phyloP scores from a whole-genome alignment of 805 yeast genomes.

The Yamadazyma akitaensis region DNA sequence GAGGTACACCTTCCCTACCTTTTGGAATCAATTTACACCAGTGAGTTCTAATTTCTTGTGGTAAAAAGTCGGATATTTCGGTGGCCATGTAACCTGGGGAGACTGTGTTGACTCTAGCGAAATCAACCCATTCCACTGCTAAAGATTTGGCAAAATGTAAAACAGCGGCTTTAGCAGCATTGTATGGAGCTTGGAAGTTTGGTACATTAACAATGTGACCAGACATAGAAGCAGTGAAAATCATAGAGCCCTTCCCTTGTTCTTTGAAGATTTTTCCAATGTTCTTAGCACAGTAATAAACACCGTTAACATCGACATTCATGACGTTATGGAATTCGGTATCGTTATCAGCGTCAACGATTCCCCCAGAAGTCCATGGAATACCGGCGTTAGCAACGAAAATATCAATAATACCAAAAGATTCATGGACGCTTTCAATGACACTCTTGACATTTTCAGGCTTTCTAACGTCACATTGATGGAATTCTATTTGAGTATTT shows the following conservation, averaged over 20 bases:
- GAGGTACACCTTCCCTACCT: slow-evolving; percentile 73
- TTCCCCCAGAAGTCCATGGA: slow-evolving; percentile 44
- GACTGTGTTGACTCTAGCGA: slow-evolving; percentile 79
- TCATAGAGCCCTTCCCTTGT: slow-evolving; percentile 74
- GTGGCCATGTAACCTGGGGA: slow-evolving; percentile 87
- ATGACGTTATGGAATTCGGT: slow-evolving; percentile 70
- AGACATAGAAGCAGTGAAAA: slow-evolving; percentile 86
- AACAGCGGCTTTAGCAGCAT: slow-evolving; percentile 83
- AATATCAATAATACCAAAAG: slow-evolving; percentile 38
- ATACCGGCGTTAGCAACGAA: slow-evolving; percentile 48
- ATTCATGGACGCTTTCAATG: slow-evolving; percentile 26
- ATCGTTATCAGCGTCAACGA: slow-evolving; percentile 43
- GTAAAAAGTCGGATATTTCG: slow-evolving; percentile 50
- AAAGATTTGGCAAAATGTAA: slow-evolving; percentile 71
- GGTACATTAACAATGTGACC: slow-evolving; percentile 87
- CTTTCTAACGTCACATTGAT: slow-evolving; percentile 39
- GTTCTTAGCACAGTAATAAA: slow-evolving; percentile 73
- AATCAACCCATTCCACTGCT: slow-evolving; percentile 83
- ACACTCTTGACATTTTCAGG: slow-evolving; percentile 34
- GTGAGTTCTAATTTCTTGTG: slow-evolving; percentile 30
- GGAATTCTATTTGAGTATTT: slow-evolving; percentile 28
- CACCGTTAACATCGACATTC: slow-evolving; percentile 74
- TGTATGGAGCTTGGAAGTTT: slow-evolving; percentile 81
- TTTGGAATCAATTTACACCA: slow-evolving; percentile 54
- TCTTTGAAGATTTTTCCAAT: slow-evolving; percentile 70